Evolutionary conservation across 768 basidiomycete genomes (phyloP).

Genomic region (Suillus hirtellus): DNA sequence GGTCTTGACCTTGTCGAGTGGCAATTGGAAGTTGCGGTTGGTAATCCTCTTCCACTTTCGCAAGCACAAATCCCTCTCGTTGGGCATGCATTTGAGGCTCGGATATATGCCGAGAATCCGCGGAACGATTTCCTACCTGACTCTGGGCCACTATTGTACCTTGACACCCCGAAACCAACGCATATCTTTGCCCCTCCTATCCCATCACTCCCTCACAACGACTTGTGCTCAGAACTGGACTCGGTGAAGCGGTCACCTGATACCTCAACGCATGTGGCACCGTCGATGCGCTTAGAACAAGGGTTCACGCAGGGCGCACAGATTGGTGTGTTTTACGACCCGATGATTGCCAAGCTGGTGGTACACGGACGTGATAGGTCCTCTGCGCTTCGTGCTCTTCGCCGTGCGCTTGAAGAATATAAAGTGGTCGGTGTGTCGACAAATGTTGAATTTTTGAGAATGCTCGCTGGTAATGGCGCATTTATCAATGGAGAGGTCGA

Average conservation of each 20-base stretch:
- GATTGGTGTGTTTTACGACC: conserved; percentile 89
- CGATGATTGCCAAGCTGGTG: conserved; percentile 90
- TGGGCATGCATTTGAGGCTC: conserved; percentile 92
- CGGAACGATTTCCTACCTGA: conserved; percentile 92
- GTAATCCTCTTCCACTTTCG: conserved; percentile 77
- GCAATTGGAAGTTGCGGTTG: conserved; percentile 91
- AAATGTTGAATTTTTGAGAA: conserved; percentile 85
- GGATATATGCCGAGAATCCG: conserved; percentile 95
- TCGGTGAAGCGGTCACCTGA: conserved; percentile 21
- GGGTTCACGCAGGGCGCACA: conserved; percentile 80
- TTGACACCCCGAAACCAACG: conserved; percentile 78
- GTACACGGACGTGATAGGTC: conserved; percentile 83
- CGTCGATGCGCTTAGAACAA: conserved; percentile 83
- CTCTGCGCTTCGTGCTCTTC: conserved; percentile 79
- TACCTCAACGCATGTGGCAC: conserved; percentile 36
- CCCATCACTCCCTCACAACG: conserved; percentile 15
- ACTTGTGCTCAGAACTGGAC: conserved; percentile 14
- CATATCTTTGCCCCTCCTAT: conserved; percentile 58
- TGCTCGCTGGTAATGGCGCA: conserved; percentile 71
- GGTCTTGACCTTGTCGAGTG: conserved; percentile 93
- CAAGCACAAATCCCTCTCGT: conserved; percentile 83
- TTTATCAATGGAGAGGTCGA: conserved; percentile 84
- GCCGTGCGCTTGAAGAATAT: conserved; percentile 84
- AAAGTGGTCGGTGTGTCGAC: conserved; percentile 90
- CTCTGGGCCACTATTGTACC: conserved; percentile 77